Evolutionary conservation across 768 basidiomycete species (phyloP).

Genomic region (Lactarius psammicola): DNA sequence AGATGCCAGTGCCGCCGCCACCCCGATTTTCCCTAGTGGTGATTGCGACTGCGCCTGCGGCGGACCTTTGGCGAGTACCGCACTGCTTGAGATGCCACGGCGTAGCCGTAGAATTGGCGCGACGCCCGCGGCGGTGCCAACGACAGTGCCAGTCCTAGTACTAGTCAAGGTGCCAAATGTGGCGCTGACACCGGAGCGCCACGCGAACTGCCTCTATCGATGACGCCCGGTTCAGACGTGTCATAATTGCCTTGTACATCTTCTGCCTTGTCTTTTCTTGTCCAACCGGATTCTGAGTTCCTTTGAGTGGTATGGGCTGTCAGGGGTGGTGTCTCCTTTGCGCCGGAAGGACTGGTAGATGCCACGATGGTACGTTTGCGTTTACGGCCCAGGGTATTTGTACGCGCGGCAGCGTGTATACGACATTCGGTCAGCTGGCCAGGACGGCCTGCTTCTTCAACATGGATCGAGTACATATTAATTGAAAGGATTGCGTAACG

Average conservation of each 20-base stretch:
- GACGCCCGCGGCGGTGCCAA: not conserved
- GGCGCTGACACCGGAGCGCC: conserved; percentile 1
- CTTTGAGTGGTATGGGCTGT: not conserved
- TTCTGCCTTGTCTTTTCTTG: not conserved
- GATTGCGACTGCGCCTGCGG: conserved; percentile 38
- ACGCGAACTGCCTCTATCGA: conserved; percentile 4
- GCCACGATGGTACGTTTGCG: not conserved
- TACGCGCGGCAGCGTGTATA: not conserved
- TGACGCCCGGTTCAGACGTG: conserved; percentile 5
- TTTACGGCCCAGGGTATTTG: conserved; percentile 13
- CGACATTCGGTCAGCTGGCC: not conserved
- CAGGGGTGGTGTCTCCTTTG: not conserved
- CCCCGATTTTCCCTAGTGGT: conserved; percentile 60
- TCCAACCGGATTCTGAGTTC: not conserved
- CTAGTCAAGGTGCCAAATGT: not conserved
- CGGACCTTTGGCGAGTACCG: not conserved
- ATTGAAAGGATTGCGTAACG: not conserved
- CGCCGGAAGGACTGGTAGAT: not conserved
- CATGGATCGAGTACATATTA: not conserved
- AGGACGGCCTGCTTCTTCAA: not conserved
- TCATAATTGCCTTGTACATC: conserved; percentile 4
- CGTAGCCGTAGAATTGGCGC: not conserved
- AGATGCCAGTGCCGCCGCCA: conserved; percentile 54
- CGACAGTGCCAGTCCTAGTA: no score
- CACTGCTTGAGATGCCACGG: conserved; percentile 9